Conservation (phyloP, 768 basidiomycete genomes). For the Dacryopinax primogenitus region DNA sequence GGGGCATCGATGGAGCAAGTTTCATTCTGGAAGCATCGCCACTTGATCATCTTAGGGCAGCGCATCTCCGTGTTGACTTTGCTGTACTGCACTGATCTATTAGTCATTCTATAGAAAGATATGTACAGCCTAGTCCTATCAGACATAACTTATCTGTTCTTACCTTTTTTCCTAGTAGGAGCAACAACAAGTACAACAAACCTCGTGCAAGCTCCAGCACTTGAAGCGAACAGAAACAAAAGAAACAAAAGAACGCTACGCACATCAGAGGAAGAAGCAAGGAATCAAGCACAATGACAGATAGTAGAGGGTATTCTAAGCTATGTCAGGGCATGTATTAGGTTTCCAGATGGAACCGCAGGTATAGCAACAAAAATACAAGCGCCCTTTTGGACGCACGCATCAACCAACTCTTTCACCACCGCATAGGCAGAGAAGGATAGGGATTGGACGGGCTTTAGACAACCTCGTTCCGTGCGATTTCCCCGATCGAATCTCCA, state of each 20-base stretch:
- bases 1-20: conserved; percentile 6
- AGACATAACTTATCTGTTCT: not conserved
- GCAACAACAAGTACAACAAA: not conserved
- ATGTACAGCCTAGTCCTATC: not conserved
- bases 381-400: not conserved
- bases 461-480: not conserved
- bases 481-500: not conserved
- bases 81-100: not conserved
- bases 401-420: not conserved
- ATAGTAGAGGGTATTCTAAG: not conserved
- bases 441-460: not conserved
- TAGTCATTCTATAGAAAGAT: not conserved
- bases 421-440: not conserved
- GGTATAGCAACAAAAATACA: not conserved
- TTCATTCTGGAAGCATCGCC: not conserved
- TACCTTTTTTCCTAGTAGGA: not conserved
- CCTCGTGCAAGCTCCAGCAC: not conserved
- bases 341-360: not conserved
- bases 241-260: not conserved
- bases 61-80: not conserved
- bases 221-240: not conserved
- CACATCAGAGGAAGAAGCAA: not conserved
- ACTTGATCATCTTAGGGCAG: too few species aligned
- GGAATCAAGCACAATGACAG: not conserved
- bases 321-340: not conserved